A percentile compares a stretch with the other conserved stretches of the same genome.
Conservation (phyloP, 139 green algal genomes). For the Volvox reticuliferus region DNA sequence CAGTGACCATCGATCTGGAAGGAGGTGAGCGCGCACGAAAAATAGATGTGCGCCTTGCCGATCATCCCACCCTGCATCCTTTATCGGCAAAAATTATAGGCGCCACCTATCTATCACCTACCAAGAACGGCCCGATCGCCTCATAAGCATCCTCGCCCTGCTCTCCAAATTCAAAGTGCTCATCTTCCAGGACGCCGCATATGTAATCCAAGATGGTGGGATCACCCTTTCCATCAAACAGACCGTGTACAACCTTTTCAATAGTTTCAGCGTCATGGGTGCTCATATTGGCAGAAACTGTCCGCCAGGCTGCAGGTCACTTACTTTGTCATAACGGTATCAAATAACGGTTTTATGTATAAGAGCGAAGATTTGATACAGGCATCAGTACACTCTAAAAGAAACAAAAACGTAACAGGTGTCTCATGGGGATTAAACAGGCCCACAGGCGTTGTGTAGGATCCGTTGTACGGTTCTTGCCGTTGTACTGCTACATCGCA, state of each 20-base stretch:
- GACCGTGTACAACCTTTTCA: conserved; percentile 45
- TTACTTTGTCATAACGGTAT: neutral
- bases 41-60: too few relatives aligned
- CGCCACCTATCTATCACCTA: conserved; percentile 34
- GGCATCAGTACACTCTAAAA: too few relatives aligned
- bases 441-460: too few relatives aligned
- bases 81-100: neutral
- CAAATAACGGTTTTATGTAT: too few relatives aligned
- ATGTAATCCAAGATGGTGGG: conserved; percentile 75
- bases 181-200: conserved; percentile 67
- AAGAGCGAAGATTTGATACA: too few relatives aligned
- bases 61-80: neutral
- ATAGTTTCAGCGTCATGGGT: conserved; percentile 12
- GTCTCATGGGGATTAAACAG: too few relatives aligned
- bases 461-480: too few relatives aligned
- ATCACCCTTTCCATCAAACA: conserved; percentile 61
- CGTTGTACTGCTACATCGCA: too few relatives aligned
- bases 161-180: conserved; percentile 74
- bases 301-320: neutral
- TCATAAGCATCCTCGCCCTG: conserved; percentile 68
- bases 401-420: too few relatives aligned
- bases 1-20: conserved; percentile 66
- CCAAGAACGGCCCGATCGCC: conserved; percentile 70
- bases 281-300: neutral
- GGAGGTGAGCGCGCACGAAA: neutral